Percentiles rank a stretch among this genome's conserved stretches.
Conservation (phyloP, 2,329 filamentous ascomycete genomes). For the Nakataea oryzae region DNA sequence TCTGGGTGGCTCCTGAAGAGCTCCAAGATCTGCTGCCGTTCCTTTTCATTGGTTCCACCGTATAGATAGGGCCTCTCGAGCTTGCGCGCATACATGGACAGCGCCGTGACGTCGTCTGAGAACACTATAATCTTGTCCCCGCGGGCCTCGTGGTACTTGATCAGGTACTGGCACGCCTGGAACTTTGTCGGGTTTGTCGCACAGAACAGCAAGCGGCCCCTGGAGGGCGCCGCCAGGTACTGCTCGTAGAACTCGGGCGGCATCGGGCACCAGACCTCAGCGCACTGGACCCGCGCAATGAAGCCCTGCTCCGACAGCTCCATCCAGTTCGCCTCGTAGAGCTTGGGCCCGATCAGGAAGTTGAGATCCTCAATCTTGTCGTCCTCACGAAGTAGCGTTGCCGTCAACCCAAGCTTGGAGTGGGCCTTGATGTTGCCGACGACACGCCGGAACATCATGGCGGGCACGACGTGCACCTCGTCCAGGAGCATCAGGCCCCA, state of each 20-base stretch:
- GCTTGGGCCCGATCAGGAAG: constrained; percentile 85
- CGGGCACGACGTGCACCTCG: constrained; percentile 90
- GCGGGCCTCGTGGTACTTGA: constrained; percentile 86
- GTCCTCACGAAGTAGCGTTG: constrained; percentile 82
- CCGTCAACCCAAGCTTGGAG: constrained; percentile 82
- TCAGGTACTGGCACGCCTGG: constrained; percentile 93
- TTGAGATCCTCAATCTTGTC: constrained; percentile 95
- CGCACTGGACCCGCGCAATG: constrained; percentile 88
- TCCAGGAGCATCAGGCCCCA: constrained; percentile 93
- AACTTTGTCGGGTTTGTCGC: constrained; percentile 98
- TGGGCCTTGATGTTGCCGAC: constrained; percentile 85
- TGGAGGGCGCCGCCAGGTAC: constrained; percentile 44
- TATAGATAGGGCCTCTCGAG: constrained; percentile 83
- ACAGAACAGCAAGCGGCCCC: constrained; percentile 50
- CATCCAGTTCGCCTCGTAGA: constrained; percentile 97
- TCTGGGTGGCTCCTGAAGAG: constrained; percentile 89
- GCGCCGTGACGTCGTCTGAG: constrained; percentile 88
- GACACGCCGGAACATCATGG: constrained; percentile 86
- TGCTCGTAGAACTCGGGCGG: constrained; percentile 82
- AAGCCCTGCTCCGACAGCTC: constrained; percentile 83
- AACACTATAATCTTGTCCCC: constrained; percentile 98
- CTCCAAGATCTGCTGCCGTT: constrained; percentile 76
- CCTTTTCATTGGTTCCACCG: constrained; percentile 75
- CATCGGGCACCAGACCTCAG: constrained; percentile 97
- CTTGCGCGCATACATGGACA: constrained; percentile 74